Conservation (phyloP, 495 filamentous ascomycete species). For the Podospora pseudoanserina region DNA sequence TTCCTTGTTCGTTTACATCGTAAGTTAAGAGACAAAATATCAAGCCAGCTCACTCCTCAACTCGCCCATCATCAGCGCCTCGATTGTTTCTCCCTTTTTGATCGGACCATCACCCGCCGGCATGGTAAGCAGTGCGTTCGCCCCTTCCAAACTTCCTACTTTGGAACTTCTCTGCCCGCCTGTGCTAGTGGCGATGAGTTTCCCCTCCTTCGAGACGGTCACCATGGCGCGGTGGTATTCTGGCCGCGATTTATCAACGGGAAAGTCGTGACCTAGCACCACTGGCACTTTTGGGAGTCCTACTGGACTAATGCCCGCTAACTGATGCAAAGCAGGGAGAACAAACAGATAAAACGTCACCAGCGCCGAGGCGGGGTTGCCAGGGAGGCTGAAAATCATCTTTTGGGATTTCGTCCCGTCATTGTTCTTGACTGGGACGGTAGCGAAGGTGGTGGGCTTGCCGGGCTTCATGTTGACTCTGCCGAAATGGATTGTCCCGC, state of each 20-base stretch:
- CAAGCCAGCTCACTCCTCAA: constrained; percentile 27
- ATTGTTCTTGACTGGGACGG: constrained; percentile 63
- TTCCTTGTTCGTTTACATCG: too few species aligned
- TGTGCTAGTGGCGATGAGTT: constrained; percentile 74
- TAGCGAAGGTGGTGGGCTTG: constrained; percentile 96
- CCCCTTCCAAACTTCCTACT: constrained; percentile 80
- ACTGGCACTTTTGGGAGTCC: constrained; percentile 73
- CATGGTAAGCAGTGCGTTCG: constrained; percentile 82
- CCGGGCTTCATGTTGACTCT: constrained; percentile 97
- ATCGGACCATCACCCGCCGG: constrained; percentile 48
- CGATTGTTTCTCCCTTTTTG: constrained; percentile 41
- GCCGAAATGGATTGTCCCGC: constrained; percentile 95
- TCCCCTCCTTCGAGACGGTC: constrained; percentile 55
- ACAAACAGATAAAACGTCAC: constrained; percentile 95
- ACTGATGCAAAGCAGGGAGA: constrained; percentile 76
- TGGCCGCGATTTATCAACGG: constrained; percentile 65
- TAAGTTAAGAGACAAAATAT: too few species aligned
- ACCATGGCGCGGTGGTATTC: constrained; percentile 85
- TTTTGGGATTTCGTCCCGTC: constrained; percentile 55
- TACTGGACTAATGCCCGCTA: constrained; percentile 55
- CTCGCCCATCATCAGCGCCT: constrained; percentile 43
- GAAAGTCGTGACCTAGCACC: constrained; percentile 64
- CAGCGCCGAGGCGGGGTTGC: constrained; percentile 89
- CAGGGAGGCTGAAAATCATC: constrained; percentile 85
- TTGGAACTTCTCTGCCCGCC: constrained; percentile 85